These are phyloP conservation scores for Penicillium atrosanguineum DNA, from an alignment of 495 filamentous ascomycete genomes.

Conservation along the genomic window DNA sequence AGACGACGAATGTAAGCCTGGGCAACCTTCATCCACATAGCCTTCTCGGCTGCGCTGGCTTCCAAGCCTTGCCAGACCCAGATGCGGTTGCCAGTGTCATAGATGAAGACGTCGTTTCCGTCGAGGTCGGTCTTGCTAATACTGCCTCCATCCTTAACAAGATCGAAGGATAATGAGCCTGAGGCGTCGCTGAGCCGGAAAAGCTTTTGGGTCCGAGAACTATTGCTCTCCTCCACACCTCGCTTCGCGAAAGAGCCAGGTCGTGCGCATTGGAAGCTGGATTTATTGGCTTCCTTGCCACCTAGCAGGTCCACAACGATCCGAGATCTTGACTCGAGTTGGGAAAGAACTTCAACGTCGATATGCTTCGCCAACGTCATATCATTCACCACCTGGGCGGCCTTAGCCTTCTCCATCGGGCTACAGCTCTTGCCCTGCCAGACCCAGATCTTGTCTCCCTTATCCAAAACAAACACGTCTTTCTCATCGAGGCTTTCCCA, in stretches of 20 bases:
- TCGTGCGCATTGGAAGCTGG: conserved; percentile 33
- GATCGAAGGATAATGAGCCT: conserved; percentile 49
- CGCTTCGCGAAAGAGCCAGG: conserved; percentile 33
- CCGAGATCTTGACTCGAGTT: conserved; percentile 51
- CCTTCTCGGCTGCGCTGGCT: conserved; percentile 53
- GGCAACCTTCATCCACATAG: conserved; percentile 55
- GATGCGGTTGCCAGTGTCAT: conserved; percentile 48
- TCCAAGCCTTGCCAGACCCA: conserved; percentile 61
- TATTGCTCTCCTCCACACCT: conserved; percentile 6
- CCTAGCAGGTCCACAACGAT: conserved; percentile 55
- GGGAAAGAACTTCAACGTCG: conserved; percentile 59
- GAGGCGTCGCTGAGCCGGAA: conserved; percentile 56
- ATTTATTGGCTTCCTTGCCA: conserved; percentile 39
- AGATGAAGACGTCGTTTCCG: conserved; percentile 57
- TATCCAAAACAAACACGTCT: conserved; percentile 61
- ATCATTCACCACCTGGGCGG: conserved; percentile 61
- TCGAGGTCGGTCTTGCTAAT: conserved; percentile 46
- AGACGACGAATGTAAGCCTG: conserved; percentile 52
- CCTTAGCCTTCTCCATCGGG: conserved; percentile 64
- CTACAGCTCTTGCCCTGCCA: conserved; percentile 63
- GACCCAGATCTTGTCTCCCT: conserved; percentile 59
- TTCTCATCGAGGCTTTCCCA: conserved; percentile 59
- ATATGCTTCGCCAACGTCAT: conserved; percentile 59
- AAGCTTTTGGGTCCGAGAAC: conserved; percentile 38
- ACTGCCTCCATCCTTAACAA: conserved; percentile 48